Evolutionary conservation across 352 stramenopile genomes (phyloP).

Genomic region (Albugo laibachii): DNA sequence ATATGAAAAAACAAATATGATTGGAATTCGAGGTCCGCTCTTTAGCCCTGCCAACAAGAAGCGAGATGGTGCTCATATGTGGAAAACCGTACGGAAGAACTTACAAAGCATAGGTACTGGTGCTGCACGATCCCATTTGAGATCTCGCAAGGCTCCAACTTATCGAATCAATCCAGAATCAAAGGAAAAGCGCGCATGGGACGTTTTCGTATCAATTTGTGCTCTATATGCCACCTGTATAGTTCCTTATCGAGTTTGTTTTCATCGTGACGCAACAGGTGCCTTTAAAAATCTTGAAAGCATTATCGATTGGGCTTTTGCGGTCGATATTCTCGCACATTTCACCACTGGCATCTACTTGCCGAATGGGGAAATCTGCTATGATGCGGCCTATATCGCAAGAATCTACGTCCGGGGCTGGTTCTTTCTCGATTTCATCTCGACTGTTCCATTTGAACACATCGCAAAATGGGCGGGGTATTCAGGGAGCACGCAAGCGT

Average conservation of each 20-base stretch:
- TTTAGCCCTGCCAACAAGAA: too few relatives aligned
- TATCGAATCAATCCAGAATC: slow-evolving; percentile 51
- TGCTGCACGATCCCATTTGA: too few relatives aligned
- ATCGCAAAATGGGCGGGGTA: slow-evolving; percentile 15
- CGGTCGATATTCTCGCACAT: slow-evolving; percentile 58
- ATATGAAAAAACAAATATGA: too few relatives aligned
- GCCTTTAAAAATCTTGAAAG: slow-evolving; percentile 24
- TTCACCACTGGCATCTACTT: slow-evolving; percentile 58
- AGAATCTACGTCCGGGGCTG: slow-evolving; percentile 46
- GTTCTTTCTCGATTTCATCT: slow-evolving; percentile 70
- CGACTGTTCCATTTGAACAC: slow-evolving; percentile 58
- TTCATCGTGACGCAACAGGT: slow-evolving; percentile 31
- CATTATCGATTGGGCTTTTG: slow-evolving; percentile 50
- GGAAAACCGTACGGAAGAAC: too few relatives aligned
- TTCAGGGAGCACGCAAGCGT: slow-evolving; percentile 12
- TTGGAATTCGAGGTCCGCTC: too few relatives aligned
- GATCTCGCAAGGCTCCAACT: slow-evolving; percentile 4
- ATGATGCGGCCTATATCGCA: slow-evolving; percentile 23
- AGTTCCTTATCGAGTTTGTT: slow-evolving; percentile 62
- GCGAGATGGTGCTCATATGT: too few relatives aligned
- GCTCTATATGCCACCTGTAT: slow-evolving; percentile 59
- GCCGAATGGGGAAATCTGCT: slow-evolving; percentile 35
- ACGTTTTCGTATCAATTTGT: slow-evolving; percentile 31
- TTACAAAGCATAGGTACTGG: too few relatives aligned
- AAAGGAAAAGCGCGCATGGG: slow-evolving; percentile 34